Evolutionary conservation across 768 basidiomycete species (phyloP).

Genomic region (Kwoniella europaea): DNA sequence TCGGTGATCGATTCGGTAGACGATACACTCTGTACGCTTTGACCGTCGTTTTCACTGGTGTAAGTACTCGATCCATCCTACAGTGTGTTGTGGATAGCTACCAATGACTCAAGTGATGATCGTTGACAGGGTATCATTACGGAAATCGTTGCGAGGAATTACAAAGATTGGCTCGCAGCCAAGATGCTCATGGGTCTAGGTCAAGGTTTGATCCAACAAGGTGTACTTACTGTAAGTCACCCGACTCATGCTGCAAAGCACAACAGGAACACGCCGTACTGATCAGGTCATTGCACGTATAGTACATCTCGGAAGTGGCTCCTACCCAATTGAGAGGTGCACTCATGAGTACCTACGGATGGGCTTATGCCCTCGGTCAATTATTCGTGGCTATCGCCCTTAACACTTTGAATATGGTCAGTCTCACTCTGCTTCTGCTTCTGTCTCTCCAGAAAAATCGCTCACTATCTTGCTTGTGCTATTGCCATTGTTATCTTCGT

Average conservation of each 20-base stretch:
- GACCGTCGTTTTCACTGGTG: conserved; percentile 25
- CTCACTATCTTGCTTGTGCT: too few species aligned
- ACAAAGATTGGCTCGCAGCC: conserved; percentile 29
- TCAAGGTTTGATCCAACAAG: conserved; percentile 20
- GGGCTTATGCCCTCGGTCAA: conserved; percentile 23
- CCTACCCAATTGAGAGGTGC: conserved; percentile 28
- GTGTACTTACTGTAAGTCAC: conserved; percentile 14
- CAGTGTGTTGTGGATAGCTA: too few species aligned
- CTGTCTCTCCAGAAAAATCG: too few species aligned
- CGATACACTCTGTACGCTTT: conserved; percentile 32
- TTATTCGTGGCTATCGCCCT: conserved; percentile 25
- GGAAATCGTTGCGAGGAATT: conserved; percentile 35
- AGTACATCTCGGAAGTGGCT: conserved; percentile 33
- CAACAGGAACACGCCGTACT: too few species aligned
- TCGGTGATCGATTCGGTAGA: conserved; percentile 32
- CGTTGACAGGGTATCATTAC: conserved; percentile 35
- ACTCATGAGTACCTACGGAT: conserved; percentile 20
- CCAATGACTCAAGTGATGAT: too few species aligned
- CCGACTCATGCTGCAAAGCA: too few species aligned
- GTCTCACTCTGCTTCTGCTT: too few species aligned
- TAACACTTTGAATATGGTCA: conserved; percentile 21
- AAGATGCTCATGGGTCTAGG: conserved; percentile 22
- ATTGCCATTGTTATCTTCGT: too few species aligned
- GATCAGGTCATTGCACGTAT: too few species aligned
- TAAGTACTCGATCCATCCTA: too few species aligned